phyloP scores from a whole-genome alignment of 495 filamentous ascomycete species.

The Acidiella bohemica region DNA sequence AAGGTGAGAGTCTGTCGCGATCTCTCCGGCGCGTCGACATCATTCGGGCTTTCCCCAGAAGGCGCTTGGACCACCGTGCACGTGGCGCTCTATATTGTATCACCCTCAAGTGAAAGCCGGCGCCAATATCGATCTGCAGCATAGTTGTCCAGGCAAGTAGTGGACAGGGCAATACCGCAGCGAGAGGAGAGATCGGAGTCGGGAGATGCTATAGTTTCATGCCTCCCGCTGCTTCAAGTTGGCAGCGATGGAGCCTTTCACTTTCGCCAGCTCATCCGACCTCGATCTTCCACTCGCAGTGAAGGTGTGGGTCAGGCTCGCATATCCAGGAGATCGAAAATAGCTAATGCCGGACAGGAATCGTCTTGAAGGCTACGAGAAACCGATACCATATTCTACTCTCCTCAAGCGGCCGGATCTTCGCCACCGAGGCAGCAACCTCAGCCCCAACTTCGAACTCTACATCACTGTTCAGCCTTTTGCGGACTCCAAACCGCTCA shows the following conservation, averaged over 20 bases:
- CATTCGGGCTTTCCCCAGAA: no score
- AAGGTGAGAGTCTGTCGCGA: no score
- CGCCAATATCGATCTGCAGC: no score
- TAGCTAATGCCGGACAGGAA: slow-evolving; percentile 51
- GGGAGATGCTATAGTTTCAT: no score
- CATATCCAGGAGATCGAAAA: slow-evolving; percentile 9
- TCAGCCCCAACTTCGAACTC: slow-evolving; percentile 60
- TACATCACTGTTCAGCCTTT: slow-evolving; percentile 88
- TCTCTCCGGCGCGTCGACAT: no score
- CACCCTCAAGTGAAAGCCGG: no score
- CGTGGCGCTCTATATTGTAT: no score
- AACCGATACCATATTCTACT: slow-evolving; percentile 61
- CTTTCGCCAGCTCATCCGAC: slow-evolving; percentile 74
- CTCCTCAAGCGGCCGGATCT: slow-evolving; percentile 65
- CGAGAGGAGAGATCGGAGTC: no score
- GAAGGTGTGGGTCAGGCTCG: slow-evolving; percentile 44
- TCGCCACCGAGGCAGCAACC: slow-evolving; percentile 71
- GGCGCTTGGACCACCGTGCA: no score
- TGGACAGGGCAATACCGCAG: no score
- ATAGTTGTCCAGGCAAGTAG: no score
- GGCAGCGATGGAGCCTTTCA: slow-evolving; percentile 72
- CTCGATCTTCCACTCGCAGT: slow-evolving; percentile 67
- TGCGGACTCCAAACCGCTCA: slow-evolving; percentile 89
- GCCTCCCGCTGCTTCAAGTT: no score
- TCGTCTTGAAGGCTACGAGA: slow-evolving; percentile 74